These are phyloP conservation scores for Pyrenopolyporus hunteri DNA, from an alignment of 495 filamentous ascomycete species.

Conservation along the genomic window DNA sequence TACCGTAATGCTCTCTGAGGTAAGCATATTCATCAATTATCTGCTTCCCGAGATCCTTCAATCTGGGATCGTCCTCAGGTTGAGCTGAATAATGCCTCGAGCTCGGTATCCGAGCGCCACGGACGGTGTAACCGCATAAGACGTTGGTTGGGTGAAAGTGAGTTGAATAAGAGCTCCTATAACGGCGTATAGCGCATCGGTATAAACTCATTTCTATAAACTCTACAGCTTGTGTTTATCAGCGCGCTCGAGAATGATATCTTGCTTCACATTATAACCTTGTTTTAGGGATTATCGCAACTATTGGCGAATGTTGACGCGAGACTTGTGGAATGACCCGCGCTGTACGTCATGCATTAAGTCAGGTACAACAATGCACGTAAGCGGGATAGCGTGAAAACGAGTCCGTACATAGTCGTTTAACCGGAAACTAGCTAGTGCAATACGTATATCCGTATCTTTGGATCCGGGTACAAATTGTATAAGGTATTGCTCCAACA, in stretches of 20 bases:
- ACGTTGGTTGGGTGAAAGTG: not conserved
- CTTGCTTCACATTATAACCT: too few species aligned
- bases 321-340: too few species aligned
- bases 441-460: too few species aligned
- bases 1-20: conserved; percentile 74
- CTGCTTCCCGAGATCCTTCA: conserved; percentile 67
- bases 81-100: conserved; percentile 37
- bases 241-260: not conserved
- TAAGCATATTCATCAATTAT: conserved; percentile 79
- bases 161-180: not conserved
- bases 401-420: too few species aligned
- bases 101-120: not conserved
- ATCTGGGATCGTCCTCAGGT: conserved; percentile 59
- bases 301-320: too few species aligned
- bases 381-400: not conserved
- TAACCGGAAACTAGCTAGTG: too few species aligned
- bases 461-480: too few species aligned
- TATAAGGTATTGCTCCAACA: too few species aligned
- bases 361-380: not conserved
- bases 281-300: too few species aligned
- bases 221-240: too few species aligned
- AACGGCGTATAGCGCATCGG: conserved; percentile 16
- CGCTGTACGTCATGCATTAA: conserved; percentile 14
- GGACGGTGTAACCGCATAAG: not conserved
- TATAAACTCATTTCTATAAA: conserved; percentile 25